Percentiles rank a stretch among this genome's conserved stretches.
phyloP scores from a whole-genome alignment of 75 land plant genomes.

The Sequoiadendron giganteum region DNA sequence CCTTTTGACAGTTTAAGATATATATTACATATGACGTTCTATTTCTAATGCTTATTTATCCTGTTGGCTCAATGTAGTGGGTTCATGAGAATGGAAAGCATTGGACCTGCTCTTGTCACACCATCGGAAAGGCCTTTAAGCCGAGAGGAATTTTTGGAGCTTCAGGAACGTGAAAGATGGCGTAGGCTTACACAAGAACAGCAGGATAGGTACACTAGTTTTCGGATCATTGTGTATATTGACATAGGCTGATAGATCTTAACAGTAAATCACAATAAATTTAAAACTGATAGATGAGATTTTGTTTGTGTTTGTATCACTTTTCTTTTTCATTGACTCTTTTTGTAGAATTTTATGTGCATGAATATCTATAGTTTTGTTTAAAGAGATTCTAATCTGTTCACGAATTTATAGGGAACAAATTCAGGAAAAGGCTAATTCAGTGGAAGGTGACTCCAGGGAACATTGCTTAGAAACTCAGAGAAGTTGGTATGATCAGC shows the following conservation, averaged over 20 bases:
- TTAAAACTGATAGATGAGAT: background rate
- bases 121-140: conserved; percentile 47
- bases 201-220: conserved; percentile 29
- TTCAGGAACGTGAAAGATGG: conserved; percentile 40
- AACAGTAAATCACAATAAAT: background rate
- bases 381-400: background rate
- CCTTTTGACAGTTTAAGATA: background rate
- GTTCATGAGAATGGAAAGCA: conserved; percentile 29
- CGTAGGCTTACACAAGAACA: conserved; percentile 35
- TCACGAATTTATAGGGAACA: conserved; percentile 21
- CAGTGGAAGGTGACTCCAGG: conserved; percentile 23
- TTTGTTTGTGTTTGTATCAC: background rate
- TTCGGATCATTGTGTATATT: background rate
- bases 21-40: background rate
- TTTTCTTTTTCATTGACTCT: background rate
- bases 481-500: conserved; percentile 21
- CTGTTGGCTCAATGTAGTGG: conserved; percentile 23
- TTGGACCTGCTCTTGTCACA: conserved; percentile 24
- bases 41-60: background rate
- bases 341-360: background rate
- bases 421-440: conserved; percentile 20
- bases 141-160: conserved; percentile 55
- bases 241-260: background rate
- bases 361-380: background rate
- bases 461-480: conserved; percentile 19